A percentile compares a stretch with the other conserved stretches of the same genome.
These are phyloP conservation scores for Boletus barrowsii DNA, from an alignment of 768 basidiomycete species.

Conservation along the genomic window DNA sequence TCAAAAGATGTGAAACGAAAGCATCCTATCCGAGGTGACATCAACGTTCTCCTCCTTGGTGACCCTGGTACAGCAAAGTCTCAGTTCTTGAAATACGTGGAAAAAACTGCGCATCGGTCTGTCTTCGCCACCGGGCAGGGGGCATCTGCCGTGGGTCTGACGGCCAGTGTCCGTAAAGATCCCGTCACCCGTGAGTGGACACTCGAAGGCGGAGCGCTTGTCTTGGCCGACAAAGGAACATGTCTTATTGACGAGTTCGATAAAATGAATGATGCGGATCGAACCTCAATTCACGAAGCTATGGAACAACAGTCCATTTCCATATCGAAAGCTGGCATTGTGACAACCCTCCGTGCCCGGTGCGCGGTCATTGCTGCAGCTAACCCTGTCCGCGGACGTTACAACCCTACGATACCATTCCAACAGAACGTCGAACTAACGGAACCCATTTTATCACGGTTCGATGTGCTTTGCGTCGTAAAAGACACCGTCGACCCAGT, in stretches of 20 bases:
- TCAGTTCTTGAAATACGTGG: slow-evolving; percentile 97
- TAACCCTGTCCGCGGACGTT: slow-evolving; percentile 94
- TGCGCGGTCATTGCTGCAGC: slow-evolving; percentile 98
- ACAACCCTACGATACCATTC: slow-evolving; percentile 98
- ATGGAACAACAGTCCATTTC: slow-evolving; percentile 99
- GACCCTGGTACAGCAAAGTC: slow-evolving; percentile 99
- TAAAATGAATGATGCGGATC: slow-evolving; percentile 99
- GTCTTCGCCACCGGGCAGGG: slow-evolving; percentile 99
- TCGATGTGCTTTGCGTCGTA: slow-evolving; percentile 97
- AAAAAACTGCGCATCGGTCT: slow-evolving; percentile 96
- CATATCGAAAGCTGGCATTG: slow-evolving; percentile 97
- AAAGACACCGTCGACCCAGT: slow-evolving; percentile 98
- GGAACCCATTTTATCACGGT: slow-evolving; percentile 96
- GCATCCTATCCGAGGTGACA: slow-evolving; percentile 94
- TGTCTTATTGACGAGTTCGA: slow-evolving; percentile 99
- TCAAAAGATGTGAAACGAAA: slow-evolving; percentile 96
- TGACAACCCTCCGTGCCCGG: slow-evolving; percentile 95
- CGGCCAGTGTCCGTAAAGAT: slow-evolving; percentile 98
- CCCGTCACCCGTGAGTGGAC: slow-evolving; percentile 98
- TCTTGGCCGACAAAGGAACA: slow-evolving; percentile 97
- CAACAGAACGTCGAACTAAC: slow-evolving; percentile 98
- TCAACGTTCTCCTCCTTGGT: slow-evolving; percentile 93
- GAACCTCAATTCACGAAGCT: slow-evolving; percentile 98
- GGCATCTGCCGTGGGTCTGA: slow-evolving; percentile 96
- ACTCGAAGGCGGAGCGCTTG: slow-evolving; percentile 94